Evolutionary conservation across 2,329 filamentous ascomycete species (phyloP).

Genomic region (Incumbomyces lentus): DNA sequence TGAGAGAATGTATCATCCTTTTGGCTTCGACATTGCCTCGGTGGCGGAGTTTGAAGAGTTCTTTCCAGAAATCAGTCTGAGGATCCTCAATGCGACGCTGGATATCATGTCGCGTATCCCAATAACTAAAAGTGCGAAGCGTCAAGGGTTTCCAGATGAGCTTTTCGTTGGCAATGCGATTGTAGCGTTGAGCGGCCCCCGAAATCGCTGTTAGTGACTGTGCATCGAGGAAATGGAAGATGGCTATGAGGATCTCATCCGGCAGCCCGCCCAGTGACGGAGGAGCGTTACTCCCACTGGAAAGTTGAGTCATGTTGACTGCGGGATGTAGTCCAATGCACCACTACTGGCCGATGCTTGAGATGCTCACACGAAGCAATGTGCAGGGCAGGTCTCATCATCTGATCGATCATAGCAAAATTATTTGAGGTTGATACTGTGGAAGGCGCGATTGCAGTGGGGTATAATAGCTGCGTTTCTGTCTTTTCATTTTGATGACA

Average conservation of each 20-base stretch:
- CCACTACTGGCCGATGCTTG: too few species aligned
- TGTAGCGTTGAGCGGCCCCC: slow-evolving; percentile 53
- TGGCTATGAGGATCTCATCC: slow-evolving; percentile 73
- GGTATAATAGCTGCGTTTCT: too few species aligned
- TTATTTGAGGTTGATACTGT: too few species aligned
- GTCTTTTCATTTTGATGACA: too few species aligned
- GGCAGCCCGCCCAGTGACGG: slow-evolving; percentile 42
- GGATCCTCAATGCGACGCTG: slow-evolving; percentile 45
- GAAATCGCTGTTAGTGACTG: slow-evolving; percentile 42
- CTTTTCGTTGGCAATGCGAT: slow-evolving; percentile 57
- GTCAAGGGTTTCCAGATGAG: slow-evolving; percentile 77
- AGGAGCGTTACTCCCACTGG: background rate
- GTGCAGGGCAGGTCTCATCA: too few species aligned
- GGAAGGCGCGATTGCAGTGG: too few species aligned
- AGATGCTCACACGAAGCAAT: too few species aligned
- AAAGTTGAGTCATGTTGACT: background rate
- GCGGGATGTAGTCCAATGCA: too few species aligned
- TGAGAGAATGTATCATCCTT: slow-evolving; percentile 53
- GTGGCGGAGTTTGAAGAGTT: slow-evolving; percentile 50
- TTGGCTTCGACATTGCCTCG: slow-evolving; percentile 43
- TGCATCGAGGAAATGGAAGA: slow-evolving; percentile 55
- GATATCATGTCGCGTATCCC: slow-evolving; percentile 59
- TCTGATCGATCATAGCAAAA: too few species aligned
- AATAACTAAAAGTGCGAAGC: slow-evolving; percentile 57
- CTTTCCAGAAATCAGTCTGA: slow-evolving; percentile 51